Evolutionary conservation across 371 early-diverging fungal genomes (phyloP).

Genomic region (Cokeromyces recurvatus): DNA sequence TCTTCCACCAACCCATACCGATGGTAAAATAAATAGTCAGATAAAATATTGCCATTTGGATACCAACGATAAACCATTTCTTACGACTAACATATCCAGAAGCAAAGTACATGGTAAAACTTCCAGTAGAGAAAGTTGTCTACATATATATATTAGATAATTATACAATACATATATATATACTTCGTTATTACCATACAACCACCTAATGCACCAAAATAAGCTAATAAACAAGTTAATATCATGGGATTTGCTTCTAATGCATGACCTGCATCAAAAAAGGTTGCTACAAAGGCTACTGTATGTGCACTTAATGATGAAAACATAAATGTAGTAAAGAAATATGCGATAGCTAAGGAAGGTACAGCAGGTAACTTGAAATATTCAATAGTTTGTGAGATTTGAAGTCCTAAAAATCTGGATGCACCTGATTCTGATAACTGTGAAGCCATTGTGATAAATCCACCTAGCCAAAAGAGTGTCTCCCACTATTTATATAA

Average conservation of each 20-base stretch:
- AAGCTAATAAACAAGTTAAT: conserved; percentile 55
- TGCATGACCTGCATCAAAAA: conserved; percentile 67
- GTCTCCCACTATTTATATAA: conserved; percentile 63
- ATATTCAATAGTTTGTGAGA: conserved; percentile 37
- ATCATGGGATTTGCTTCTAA: conserved; percentile 57
- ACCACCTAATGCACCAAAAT: conserved; percentile 63
- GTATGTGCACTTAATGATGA: conserved; percentile 65
- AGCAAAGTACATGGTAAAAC: conserved; percentile 58
- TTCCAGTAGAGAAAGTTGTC: conserved; percentile 61
- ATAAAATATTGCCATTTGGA: conserved; percentile 45
- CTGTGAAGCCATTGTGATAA: conserved; percentile 74
- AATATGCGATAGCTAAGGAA: conserved; percentile 60
- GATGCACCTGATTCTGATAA: conserved; percentile 65
- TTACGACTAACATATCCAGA: conserved; percentile 53
- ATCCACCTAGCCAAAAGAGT: conserved; percentile 76
- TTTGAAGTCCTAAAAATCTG: conserved; percentile 52
- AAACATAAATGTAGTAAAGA: conserved; percentile 69
- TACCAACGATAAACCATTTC: conserved; percentile 62
- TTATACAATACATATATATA: neutral
- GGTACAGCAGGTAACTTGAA: conserved; percentile 35
- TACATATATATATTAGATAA: conserved; percentile 9
- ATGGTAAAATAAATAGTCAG: conserved; percentile 54
- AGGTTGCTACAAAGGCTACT: conserved; percentile 69
- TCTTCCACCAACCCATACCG: conserved; percentile 69
- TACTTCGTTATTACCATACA: conserved; percentile 45